Conservation (phyloP, 2,329 filamentous ascomycete genomes). For the Pseudogymnoascus sp. region DNA sequence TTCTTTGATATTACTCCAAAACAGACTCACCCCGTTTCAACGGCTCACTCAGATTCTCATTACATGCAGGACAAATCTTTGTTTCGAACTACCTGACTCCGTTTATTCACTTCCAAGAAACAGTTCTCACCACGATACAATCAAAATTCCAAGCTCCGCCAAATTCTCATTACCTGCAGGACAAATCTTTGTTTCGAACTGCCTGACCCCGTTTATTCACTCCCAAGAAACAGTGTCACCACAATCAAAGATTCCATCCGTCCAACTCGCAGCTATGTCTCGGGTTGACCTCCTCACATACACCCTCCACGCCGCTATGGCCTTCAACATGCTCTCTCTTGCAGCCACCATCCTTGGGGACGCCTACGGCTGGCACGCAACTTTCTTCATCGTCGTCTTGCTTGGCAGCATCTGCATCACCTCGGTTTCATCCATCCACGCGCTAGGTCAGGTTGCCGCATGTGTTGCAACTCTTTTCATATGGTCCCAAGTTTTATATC, state of each 20-base stretch:
- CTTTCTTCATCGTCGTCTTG: too few species aligned
- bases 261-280: background rate
- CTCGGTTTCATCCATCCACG: too few species aligned
- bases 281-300: background rate
- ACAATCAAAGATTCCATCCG: background rate
- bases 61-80: background rate
- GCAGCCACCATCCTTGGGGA: background rate
- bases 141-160: background rate
- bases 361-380: background rate
- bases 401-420: too few species aligned
- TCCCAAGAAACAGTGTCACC: background rate
- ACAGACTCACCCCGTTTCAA: background rate
- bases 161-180: background rate
- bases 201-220: background rate
- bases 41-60: background rate
- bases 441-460: background rate
- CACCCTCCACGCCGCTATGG: background rate
- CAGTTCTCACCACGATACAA: background rate
- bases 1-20: background rate
- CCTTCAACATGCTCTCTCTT: background rate
- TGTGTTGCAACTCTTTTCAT: background rate
- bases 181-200: background rate
- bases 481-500: background rate
- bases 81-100: background rate
- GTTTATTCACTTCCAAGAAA: background rate